Evolutionary conservation across 2,329 filamentous ascomycete species (phyloP), one percentile per base, ranked within the genome.

Genomic region (Peltaster fructicola): DNA sequence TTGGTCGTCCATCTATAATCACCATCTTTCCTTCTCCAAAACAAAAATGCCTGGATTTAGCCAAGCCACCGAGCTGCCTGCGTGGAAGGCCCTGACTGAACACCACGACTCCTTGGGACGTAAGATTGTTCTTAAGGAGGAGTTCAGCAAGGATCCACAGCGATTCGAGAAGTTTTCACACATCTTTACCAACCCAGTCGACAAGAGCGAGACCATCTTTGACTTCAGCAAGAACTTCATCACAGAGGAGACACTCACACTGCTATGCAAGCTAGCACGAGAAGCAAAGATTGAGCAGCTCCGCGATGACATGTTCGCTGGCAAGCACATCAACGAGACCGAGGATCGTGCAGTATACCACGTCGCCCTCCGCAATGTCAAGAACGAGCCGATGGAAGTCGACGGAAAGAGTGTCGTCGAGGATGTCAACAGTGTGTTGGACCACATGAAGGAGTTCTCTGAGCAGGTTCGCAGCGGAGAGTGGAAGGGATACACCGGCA

Each of bases 171-270:
- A 88, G 58, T 84, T 92, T 62, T 78, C 73, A 50, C 78, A 73
- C 52, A 80, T 68, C 46, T 92, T 95, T 56, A 61, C 67, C 43
- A 84, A 80, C 55, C 53, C 67, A 26, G 73, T 77, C 39, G 79
- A 90, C 46, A 66, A 65, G 45, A 73, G 71, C 40, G 81, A 93
- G 38, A 88, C 90, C 45, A 69, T 98, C 36, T 98, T 95, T 56
- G 88, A 98, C 57, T 98, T 92, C 61, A 88, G 77, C 63, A 98
- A 98, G 72, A 98, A 98, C 69, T 84, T 98, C 56, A 54, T 95
- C 44, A 88, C 77, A 34, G 79, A 92, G 41, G 84, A 95, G 58
- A 95, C 85, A 4, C 63, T 95, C 25, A 65, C 75, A 37, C 66
- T 92, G 24, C 68, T 98, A 26, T 65, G 90, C 44, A 74, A 91